A percentile compares a stretch with the other conserved stretches of the same genome.
Evolutionary conservation across 208 protist species (phyloP).

Genomic region (Trypanosoma congolense): DNA sequence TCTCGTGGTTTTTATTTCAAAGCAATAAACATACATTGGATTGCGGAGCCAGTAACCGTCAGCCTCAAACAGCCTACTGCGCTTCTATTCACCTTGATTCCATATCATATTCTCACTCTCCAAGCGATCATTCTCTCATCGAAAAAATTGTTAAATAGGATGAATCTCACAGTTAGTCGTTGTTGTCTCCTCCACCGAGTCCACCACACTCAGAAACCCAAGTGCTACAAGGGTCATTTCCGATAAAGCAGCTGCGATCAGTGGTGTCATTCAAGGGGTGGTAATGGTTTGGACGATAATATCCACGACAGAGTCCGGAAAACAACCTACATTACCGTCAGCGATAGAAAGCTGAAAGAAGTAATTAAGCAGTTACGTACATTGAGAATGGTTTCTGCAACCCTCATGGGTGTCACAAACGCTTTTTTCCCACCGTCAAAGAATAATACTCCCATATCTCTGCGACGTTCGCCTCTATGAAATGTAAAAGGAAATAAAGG

Average conservation of each 20-base stretch:
- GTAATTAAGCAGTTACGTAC: conserved; percentile 80
- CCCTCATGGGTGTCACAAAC: conserved; percentile 46
- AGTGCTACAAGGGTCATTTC: conserved; percentile 12
- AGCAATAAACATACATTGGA: too few relatives aligned
- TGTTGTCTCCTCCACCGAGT: neutral
- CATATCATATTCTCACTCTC: too few relatives aligned
- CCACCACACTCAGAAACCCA: conserved; percentile 15
- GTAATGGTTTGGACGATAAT: conserved; percentile 48
- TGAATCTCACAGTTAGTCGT: conserved; percentile 1
- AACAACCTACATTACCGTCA: conserved; percentile 58
- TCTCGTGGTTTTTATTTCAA: too few relatives aligned
- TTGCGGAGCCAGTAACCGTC: too few relatives aligned
- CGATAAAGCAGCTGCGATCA: neutral
- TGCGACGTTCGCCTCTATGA: conserved; percentile 31
- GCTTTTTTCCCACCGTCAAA: conserved; percentile 85
- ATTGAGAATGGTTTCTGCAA: conserved; percentile 48
- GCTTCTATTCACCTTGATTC: too few relatives aligned
- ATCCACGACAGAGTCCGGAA: conserved; percentile 52
- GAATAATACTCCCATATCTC: conserved; percentile 53
- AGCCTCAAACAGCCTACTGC: too few relatives aligned
- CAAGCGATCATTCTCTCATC: neutral
- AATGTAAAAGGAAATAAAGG: conserved; percentile 39
- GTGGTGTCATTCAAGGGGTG: conserved; percentile 40
- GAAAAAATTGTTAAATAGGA: conserved; percentile 12
- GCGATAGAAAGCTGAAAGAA: conserved; percentile 79